These are phyloP conservation scores for Talaromyces borbonicus DNA, from an alignment of 495 filamentous ascomycete species.

Conservation along the genomic window DNA sequence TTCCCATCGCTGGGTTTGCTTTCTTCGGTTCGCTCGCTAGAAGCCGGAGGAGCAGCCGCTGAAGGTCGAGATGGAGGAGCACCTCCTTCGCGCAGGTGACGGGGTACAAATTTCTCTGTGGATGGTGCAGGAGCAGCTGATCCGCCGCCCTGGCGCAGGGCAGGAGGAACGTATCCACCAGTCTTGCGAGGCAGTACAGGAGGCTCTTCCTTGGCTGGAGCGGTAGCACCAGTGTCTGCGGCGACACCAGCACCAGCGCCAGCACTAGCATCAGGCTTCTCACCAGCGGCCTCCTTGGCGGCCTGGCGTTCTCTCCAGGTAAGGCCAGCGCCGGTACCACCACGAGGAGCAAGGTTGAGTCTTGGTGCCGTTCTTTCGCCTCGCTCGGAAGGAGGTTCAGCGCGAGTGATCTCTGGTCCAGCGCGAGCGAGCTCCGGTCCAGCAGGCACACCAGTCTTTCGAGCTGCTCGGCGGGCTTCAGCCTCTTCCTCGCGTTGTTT, in stretches of 20 bases:
- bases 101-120: slow-evolving; percentile 29
- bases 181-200: slow-evolving; percentile 21
- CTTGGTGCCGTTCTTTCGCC: slow-evolving; percentile 51
- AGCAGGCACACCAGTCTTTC: slow-evolving; percentile 25
- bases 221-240: slow-evolving; percentile 19
- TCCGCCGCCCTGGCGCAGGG: slow-evolving; percentile 28
- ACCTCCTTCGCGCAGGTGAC: slow-evolving; percentile 26
- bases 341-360: slow-evolving; percentile 48
- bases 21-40: slow-evolving; percentile 26
- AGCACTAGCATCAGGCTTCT: too few relatives aligned
- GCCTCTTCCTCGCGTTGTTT: slow-evolving; percentile 61
- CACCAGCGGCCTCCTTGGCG: slow-evolving; percentile 41
- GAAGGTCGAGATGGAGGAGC: slow-evolving; percentile 13
- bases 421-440: slow-evolving; percentile 21
- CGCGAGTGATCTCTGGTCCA: slow-evolving; percentile 22
- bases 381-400: slow-evolving; percentile 31
- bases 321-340: slow-evolving; percentile 47
- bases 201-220: slow-evolving; percentile 22
- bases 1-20: slow-evolving; percentile 21
- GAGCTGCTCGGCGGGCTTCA: slow-evolving; percentile 44
- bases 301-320: slow-evolving; percentile 84
- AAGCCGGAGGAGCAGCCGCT: slow-evolving; percentile 14
- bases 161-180: slow-evolving; percentile 43
- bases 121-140: slow-evolving; percentile 14
- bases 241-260: not conserved